Evolutionary conservation across 306 rosid genomes (phyloP).

Genomic region (Ammopiptanthus mongolicus): DNA sequence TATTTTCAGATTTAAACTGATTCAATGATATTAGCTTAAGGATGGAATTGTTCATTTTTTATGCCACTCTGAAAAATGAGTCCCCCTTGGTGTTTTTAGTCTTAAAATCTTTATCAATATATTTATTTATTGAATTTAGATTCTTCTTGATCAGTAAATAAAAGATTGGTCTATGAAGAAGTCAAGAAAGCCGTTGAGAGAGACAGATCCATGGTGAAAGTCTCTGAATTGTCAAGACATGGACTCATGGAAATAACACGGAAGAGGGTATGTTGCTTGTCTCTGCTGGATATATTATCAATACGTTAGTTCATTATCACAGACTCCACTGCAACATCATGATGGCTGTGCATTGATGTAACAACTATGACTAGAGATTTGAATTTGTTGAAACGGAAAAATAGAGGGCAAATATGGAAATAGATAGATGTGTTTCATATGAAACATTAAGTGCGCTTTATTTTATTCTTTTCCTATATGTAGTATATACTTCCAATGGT

Average conservation of each 20-base stretch:
- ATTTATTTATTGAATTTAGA: conserved; percentile 15
- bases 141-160: conserved; percentile 61
- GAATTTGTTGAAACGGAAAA: conserved; percentile 1
- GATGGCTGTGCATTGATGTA: background rate
- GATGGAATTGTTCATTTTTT: conserved; percentile 1
- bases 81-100: conserved; percentile 15
- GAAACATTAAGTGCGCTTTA: background rate
- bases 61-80: conserved; percentile 12
- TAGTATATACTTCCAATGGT: background rate
- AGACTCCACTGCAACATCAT: background rate
- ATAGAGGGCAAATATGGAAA: background rate
- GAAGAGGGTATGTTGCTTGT: conserved; percentile 69
- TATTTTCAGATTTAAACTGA: background rate
- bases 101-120: conserved; percentile 6
- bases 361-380: background rate
- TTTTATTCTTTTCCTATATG: background rate
- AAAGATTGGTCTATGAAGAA: conserved; percentile 93
- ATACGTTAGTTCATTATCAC: conserved; percentile 1
- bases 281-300: conserved; percentile 11
- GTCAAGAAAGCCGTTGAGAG: conserved; percentile 88
- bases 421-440: conserved; percentile 2
- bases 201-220: conserved; percentile 87
- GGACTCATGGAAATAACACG: conserved; percentile 99
- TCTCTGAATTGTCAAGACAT: conserved; percentile 86
- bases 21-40: conserved; percentile 1